Conservation (phyloP, 768 basidiomycete species). For the Collybia mongolica region DNA sequence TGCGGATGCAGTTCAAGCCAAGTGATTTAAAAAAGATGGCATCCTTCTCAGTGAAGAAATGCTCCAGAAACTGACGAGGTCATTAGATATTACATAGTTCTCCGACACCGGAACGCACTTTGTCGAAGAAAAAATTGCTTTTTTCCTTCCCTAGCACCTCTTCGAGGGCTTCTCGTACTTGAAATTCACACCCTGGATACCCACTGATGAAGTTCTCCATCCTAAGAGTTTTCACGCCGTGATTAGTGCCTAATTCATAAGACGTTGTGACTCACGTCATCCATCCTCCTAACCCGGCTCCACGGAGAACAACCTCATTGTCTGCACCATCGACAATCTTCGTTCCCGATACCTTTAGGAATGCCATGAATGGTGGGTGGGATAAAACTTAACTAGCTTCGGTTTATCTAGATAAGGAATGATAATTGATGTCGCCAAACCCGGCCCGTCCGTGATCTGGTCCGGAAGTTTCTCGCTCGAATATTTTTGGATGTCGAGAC, state of each 20-base stretch:
- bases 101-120: conserved; percentile 35
- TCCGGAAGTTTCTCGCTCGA: no score
- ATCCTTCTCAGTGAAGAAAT: conserved; percentile 78
- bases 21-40: conserved; percentile 76
- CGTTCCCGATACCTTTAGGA: conserved; percentile 55
- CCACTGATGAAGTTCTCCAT: conserved; percentile 80
- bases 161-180: conserved; percentile 69
- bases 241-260: conserved; percentile 2
- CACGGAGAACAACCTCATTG: conserved; percentile 59
- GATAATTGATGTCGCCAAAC: no score
- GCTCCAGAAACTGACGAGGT: conserved; percentile 79
- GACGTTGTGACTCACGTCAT: conserved; percentile 64
- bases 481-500: no score
- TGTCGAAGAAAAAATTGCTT: conserved; percentile 82
- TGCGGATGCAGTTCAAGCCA: conserved; percentile 77
- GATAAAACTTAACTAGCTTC: no score
- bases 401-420: no score
- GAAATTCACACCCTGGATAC: conserved; percentile 79
- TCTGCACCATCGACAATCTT: conserved; percentile 58
- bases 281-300: conserved; percentile 81
- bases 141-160: conserved; percentile 64
- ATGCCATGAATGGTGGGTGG: conserved; percentile 35
- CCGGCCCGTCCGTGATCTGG: no score
- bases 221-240: conserved; percentile 26
- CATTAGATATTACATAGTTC: conserved; percentile 25